Conservation (phyloP, 148 eudicot genomes). For the Chenopodium formosanum region DNA sequence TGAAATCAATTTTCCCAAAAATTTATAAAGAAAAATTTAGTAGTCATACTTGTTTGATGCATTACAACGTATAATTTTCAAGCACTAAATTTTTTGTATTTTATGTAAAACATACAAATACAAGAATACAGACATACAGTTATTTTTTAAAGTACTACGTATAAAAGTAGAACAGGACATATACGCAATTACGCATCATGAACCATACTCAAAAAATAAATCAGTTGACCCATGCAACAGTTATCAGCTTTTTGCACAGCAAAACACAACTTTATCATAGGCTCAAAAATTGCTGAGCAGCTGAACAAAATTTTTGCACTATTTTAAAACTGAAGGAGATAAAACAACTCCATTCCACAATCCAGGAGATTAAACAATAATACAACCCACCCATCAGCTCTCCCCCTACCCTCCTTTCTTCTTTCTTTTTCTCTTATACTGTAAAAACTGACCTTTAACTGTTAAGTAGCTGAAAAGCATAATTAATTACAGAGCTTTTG, state of each 20-base stretch:
- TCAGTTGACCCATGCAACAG: neutral
- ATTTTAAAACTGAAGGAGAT: too few species aligned
- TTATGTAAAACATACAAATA: too few species aligned
- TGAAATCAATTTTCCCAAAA: too few species aligned
- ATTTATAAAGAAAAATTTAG: too few species aligned
- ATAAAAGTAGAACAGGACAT: too few species aligned
- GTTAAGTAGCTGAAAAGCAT: neutral
- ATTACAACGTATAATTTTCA: too few species aligned
- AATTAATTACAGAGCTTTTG: conserved; percentile 1
- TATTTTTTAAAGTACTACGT: too few species aligned
- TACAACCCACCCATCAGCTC: neutral
- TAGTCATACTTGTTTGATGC: too few species aligned
- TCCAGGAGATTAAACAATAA: neutral
- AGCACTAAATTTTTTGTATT: too few species aligned
- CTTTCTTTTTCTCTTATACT: neutral
- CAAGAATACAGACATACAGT: too few species aligned
- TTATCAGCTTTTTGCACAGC: neutral
- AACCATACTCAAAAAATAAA: neutral
- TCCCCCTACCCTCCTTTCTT: neutral
- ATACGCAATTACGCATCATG: neutral
- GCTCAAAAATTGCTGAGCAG: neutral
- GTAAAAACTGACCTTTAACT: neutral
- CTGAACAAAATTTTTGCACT: neutral
- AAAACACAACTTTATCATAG: neutral
- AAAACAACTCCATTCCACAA: neutral